phyloP scores from a whole-genome alignment of 1,284 basidiomycete species.

The Naganishia sp. region DNA sequence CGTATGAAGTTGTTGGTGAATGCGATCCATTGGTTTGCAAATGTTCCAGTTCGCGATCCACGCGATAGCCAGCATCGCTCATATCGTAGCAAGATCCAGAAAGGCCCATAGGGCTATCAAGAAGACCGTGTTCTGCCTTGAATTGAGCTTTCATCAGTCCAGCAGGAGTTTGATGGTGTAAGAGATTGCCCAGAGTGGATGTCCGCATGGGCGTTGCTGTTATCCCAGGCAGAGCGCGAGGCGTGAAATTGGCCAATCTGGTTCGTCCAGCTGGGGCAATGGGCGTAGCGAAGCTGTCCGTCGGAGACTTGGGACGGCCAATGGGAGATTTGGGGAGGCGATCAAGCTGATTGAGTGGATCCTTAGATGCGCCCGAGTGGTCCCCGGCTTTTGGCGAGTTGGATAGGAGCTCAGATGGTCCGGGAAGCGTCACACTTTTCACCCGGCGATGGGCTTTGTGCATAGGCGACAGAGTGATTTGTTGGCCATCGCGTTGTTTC shows the following conservation, averaged over 20 bases:
- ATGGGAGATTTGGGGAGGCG: constrained; percentile 30
- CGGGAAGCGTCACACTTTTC: constrained; percentile 29
- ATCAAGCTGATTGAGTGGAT: constrained; percentile 28
- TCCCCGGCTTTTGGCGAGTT: constrained; percentile 24
- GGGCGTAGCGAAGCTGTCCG: constrained; percentile 29
- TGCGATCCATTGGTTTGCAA: constrained; percentile 26
- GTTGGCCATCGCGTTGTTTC: constrained; percentile 18
- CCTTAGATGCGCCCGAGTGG: constrained; percentile 1
- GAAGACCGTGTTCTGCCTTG: constrained; percentile 32
- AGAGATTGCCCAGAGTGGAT: constrained; percentile 17
- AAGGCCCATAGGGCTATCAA: constrained; percentile 33
- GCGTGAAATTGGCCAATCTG: constrained; percentile 26
- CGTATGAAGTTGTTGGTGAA: constrained; percentile 17
- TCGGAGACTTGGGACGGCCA: constrained; percentile 24
- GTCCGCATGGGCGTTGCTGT: constrained; percentile 19
- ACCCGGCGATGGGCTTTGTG: constrained; percentile 22
- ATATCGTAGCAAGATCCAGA: constrained; percentile 33
- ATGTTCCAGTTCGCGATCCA: constrained; percentile 33
- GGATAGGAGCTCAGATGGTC: constrained; percentile 29
- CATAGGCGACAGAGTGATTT: constrained; percentile 32
- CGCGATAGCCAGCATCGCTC: constrained; percentile 28
- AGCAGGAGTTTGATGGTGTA: constrained; percentile 32
- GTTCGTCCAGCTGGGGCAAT: constrained; percentile 15
- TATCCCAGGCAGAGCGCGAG: constrained; percentile 14
- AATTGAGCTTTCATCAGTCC: constrained; percentile 31